Evolutionary conservation across 495 filamentous ascomycete genomes (phyloP).

Genomic region (Penicillium atrosanguineum): DNA sequence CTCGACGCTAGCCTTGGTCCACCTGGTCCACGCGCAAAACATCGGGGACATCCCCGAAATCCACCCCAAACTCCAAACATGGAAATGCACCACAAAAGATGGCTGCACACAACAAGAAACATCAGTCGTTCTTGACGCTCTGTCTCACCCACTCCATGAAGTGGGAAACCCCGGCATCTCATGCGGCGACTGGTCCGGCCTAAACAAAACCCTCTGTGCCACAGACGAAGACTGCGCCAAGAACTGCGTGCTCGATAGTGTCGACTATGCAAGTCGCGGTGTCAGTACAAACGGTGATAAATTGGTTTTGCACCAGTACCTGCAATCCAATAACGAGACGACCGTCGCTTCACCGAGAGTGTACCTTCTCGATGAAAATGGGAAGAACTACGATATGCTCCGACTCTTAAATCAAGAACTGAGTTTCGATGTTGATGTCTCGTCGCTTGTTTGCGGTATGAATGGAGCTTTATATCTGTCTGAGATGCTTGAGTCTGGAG

Average conservation of each 20-base stretch:
- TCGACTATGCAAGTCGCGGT: constrained; percentile 46
- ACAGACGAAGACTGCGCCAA: constrained; percentile 42
- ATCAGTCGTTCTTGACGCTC: constrained; percentile 39
- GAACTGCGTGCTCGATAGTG: constrained; percentile 53
- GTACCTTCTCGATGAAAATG: constrained; percentile 56
- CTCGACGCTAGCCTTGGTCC: constrained; percentile 10
- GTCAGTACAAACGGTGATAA: constrained; percentile 41
- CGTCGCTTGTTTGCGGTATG: constrained; percentile 60
- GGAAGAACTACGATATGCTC: constrained; percentile 58
- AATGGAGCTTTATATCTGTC: constrained; percentile 68
- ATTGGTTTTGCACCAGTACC: constrained; percentile 45
- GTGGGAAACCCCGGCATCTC: constrained; percentile 20
- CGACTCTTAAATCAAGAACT: constrained; percentile 58
- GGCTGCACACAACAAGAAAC: constrained; percentile 40
- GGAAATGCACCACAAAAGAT: constrained; percentile 34
- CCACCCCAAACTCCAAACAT: constrained; percentile 35
- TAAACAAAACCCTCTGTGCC: constrained; percentile 47
- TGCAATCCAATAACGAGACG: constrained; percentile 24
- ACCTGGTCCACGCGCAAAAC: constrained; percentile 20
- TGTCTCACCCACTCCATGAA: constrained; percentile 46
- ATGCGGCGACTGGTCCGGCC: constrained; percentile 33
- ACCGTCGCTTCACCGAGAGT: constrained; percentile 51
- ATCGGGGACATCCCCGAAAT: constrained; percentile 29
- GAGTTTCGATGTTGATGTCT: constrained; percentile 62
- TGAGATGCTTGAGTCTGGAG: constrained; percentile 59